Evolutionary conservation across 2,329 filamentous ascomycete species (phyloP).

Genomic region (Claviceps sp.): DNA sequence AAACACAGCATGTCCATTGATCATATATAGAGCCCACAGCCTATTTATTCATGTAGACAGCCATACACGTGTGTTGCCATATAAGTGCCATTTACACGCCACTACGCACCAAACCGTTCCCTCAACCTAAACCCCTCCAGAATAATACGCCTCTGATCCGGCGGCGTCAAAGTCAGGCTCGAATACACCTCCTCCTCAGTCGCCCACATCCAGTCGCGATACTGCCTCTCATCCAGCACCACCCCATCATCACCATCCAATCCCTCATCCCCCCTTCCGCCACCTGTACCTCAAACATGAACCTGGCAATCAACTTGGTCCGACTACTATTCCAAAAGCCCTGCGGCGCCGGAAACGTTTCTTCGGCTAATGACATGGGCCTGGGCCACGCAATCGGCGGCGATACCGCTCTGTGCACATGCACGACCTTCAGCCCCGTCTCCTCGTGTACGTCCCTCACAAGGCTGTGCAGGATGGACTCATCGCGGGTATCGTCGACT

Average conservation of each 20-base stretch:
- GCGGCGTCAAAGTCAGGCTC: constrained; percentile 10
- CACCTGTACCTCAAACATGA: constrained; percentile 11
- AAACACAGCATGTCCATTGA: too few relatives aligned
- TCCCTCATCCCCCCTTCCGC: neutral
- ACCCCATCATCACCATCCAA: constrained; percentile 4
- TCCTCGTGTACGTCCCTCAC: constrained; percentile 31
- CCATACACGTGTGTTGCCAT: too few relatives aligned
- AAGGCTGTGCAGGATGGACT: constrained; percentile 22
- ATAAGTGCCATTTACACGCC: too few relatives aligned
- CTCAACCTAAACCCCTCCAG: constrained; percentile 12
- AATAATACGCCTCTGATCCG: constrained; percentile 8
- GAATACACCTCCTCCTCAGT: constrained; percentile 15
- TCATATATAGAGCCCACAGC: too few relatives aligned
- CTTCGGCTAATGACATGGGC: too few relatives aligned
- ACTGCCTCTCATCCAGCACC: constrained; percentile 18
- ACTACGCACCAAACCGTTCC: too few relatives aligned
- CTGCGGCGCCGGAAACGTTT: neutral
- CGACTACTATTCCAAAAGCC: constrained; percentile 1
- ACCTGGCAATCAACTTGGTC: constrained; percentile 3
- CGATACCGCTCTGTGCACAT: constrained; percentile 9
- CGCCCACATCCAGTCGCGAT: constrained; percentile 19
- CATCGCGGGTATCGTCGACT: constrained; percentile 21
- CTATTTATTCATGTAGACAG: too few relatives aligned
- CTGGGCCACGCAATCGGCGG: too few relatives aligned
- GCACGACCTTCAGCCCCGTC: constrained; percentile 18